These are phyloP conservation scores for Chytriomyces sp. DNA, from an alignment of 192 early-diverging fungal genomes.

Conservation along the genomic window DNA sequence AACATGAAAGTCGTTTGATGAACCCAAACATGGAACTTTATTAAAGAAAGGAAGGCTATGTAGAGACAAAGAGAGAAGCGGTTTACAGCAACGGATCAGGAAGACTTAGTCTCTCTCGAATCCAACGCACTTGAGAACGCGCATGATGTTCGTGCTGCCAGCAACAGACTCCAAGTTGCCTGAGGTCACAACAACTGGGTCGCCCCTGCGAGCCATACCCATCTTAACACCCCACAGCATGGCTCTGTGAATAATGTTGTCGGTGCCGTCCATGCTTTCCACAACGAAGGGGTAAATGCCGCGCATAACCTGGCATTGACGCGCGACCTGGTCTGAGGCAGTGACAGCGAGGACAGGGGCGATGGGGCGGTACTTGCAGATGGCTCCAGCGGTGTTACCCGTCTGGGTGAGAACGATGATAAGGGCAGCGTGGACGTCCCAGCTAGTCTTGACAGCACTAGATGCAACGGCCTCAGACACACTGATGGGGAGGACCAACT, in stretches of 20 bases:
- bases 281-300: slow-evolving; percentile 60
- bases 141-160: slow-evolving; percentile 57
- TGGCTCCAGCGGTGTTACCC: slow-evolving; percentile 83
- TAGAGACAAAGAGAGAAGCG: too few species aligned
- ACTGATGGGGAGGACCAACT: slow-evolving; percentile 71
- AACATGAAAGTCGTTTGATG: too few species aligned
- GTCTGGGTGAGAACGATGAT: slow-evolving; percentile 86
- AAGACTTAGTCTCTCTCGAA: slow-evolving; percentile 32
- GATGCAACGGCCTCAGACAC: slow-evolving; percentile 93
- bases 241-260: slow-evolving; percentile 56
- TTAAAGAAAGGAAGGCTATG: too few species aligned
- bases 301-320: slow-evolving; percentile 53
- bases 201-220: slow-evolving; percentile 57
- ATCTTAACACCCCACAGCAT: slow-evolving; percentile 63
- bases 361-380: slow-evolving; percentile 93
- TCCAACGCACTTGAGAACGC: slow-evolving; percentile 52
- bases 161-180: slow-evolving; percentile 45
- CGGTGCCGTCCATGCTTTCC: slow-evolving; percentile 53
- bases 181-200: slow-evolving; percentile 55
- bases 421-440: slow-evolving; percentile 55
- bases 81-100: background rate
- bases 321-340: slow-evolving; percentile 52
- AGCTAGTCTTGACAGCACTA: slow-evolving; percentile 66
- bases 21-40: too few species aligned
- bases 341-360: slow-evolving; percentile 93